Conservation (phyloP, 106 monocot species). For the Dendrobium nobile region DNA sequence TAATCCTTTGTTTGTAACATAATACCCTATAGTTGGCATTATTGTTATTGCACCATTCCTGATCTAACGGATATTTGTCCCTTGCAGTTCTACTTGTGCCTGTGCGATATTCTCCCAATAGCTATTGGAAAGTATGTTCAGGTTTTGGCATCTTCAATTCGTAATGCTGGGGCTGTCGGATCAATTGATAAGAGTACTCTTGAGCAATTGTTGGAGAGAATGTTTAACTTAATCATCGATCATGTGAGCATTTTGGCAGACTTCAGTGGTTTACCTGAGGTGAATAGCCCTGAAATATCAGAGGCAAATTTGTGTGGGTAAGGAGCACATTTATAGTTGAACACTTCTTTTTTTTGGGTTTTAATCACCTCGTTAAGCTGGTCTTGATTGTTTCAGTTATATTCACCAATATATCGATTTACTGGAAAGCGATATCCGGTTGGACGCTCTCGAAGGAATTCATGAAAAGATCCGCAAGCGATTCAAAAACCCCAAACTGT, state of each 20-base stretch:
- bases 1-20: background rate
- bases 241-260: slow-evolving; percentile 76
- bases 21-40: background rate
- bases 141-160: slow-evolving; percentile 56
- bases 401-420: slow-evolving; percentile 75
- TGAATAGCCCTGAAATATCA: slow-evolving; percentile 63
- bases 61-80: background rate
- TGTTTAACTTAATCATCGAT: slow-evolving; percentile 86
- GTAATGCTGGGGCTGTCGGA: slow-evolving; percentile 18
- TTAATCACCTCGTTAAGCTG: background rate
- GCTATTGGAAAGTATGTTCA: slow-evolving; percentile 86
- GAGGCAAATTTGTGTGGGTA: slow-evolving; percentile 68
- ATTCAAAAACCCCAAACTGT: slow-evolving; percentile 87
- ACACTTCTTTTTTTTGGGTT: background rate
- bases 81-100: slow-evolving; percentile 66
- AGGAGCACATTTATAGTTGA: background rate
- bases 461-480: slow-evolving; percentile 95
- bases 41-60: background rate
- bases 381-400: slow-evolving; percentile 28
- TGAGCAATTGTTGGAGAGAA: slow-evolving; percentile 70
- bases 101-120: slow-evolving; percentile 75
- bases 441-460: slow-evolving; percentile 74
- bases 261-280: slow-evolving; percentile 68
- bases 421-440: slow-evolving; percentile 51
- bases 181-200: slow-evolving; percentile 26